These are phyloP conservation scores for Macrophomina tecta DNA, from an alignment of 2,329 filamentous ascomycete species.

Conservation along the genomic window DNA sequence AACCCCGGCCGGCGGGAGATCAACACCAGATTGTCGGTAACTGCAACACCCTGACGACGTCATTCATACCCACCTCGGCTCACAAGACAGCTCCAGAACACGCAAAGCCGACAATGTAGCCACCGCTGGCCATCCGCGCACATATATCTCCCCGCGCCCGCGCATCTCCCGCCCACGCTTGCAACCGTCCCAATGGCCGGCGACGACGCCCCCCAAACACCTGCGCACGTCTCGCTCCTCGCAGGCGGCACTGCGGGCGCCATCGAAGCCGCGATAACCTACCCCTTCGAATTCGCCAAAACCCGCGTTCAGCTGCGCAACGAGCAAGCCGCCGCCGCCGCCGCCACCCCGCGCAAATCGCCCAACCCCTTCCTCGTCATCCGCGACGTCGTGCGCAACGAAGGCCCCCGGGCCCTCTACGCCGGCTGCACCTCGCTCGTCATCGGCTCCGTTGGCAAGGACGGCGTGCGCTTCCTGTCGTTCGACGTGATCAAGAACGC, in stretches of 20 bases:
- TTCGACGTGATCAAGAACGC: conserved; percentile 69
- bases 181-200: background rate
- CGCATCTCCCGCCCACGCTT: background rate
- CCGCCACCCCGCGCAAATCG: background rate
- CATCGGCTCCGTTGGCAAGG: conserved; percentile 67
- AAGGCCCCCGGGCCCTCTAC: conserved; percentile 65
- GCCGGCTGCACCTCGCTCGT: conserved; percentile 68
- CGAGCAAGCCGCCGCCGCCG: conserved; percentile 32
- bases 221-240: conserved; percentile 39
- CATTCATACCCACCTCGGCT: background rate
- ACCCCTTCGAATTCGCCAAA: conserved; percentile 73
- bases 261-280: conserved; percentile 50
- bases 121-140: background rate
- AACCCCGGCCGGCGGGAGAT: background rate
- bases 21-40: background rate
- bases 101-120: background rate
- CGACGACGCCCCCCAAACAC: background rate
- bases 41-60: background rate
- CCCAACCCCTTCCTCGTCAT: conserved; percentile 65
- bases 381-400: conserved; percentile 58
- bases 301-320: conserved; percentile 65
- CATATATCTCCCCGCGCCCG: background rate
- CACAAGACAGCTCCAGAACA: background rate
- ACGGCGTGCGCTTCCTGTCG: conserved; percentile 69
- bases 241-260: conserved; percentile 48